Conservation (phyloP, 2,329 filamentous ascomycete genomes). For the Rachicladosporium sp. region DNA sequence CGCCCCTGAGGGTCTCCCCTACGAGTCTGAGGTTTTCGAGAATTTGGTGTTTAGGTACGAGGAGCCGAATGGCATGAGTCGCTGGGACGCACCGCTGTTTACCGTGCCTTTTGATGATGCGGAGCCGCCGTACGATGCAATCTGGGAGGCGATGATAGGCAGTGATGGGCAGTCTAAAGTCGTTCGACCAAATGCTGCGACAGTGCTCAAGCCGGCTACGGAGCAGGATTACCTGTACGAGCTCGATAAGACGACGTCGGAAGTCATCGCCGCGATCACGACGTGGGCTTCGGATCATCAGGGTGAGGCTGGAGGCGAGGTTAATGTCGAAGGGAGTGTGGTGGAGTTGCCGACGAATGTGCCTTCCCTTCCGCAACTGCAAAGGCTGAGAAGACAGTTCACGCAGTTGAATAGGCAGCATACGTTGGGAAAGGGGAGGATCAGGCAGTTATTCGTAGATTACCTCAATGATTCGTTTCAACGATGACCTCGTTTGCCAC, state of each 20-base stretch:
- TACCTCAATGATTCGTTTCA: conserved; percentile 30
- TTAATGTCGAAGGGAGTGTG: conserved; percentile 41
- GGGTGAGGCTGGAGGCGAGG: conserved; percentile 48
- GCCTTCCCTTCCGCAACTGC: conserved; percentile 57
- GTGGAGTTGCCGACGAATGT: conserved; percentile 58
- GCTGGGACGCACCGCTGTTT: conserved; percentile 77
- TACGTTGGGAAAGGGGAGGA: conserved; percentile 26
- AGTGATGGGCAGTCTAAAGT: conserved; percentile 50
- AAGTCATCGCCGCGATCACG: conserved; percentile 57
- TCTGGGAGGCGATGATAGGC: conserved; percentile 61
- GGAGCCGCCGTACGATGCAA: conserved; percentile 50
- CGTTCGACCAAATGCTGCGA: conserved; percentile 63
- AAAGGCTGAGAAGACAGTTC: conserved; percentile 66
- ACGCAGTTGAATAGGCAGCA: conserved; percentile 62
- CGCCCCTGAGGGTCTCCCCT: conserved; percentile 25
- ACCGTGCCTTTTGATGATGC: conserved; percentile 66
- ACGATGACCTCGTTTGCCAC: conserved; percentile 8
- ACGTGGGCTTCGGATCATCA: conserved; percentile 54
- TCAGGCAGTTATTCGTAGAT: conserved; percentile 28
- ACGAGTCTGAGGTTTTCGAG: conserved; percentile 55
- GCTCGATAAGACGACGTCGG: conserved; percentile 66
- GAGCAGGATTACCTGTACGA: conserved; percentile 65
- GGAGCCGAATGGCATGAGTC: conserved; percentile 72
- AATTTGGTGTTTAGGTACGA: conserved; percentile 74
- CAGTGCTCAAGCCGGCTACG: conserved; percentile 52